A percentile compares a stretch with the other conserved stretches of the same genome.
phyloP scores from a whole-genome alignment of 179 eudicot species.

The Silene noctiflora region DNA sequence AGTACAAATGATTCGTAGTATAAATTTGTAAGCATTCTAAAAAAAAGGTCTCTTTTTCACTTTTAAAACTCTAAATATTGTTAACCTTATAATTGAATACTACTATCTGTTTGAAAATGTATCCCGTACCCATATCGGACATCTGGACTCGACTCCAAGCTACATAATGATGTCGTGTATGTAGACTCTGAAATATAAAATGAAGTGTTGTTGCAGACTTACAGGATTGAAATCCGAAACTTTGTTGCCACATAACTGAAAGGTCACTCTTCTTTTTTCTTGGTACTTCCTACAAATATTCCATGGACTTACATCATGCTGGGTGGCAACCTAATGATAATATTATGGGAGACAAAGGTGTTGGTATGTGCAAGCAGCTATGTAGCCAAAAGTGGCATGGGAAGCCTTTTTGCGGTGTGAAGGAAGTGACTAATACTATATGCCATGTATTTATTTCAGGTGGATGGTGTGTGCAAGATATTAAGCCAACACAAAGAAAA shows the following conservation, averaged over 20 bases:
- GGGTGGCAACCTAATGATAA: not conserved
- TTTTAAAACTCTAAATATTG: no score
- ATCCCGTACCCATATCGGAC: not conserved
- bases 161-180: not conserved
- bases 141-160: not conserved
- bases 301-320: not conserved
- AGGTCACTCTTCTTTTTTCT: not conserved
- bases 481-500: conserved; percentile 61
- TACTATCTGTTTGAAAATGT: not conserved
- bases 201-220: not conserved
- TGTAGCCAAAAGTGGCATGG: not conserved
- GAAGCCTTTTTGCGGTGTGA: not conserved
- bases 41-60: no score
- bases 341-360: not conserved
- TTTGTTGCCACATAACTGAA: not conserved
- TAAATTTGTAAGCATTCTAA: no score
- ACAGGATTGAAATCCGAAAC: not conserved
- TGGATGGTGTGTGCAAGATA: conserved; percentile 68
- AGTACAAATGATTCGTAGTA: no score
- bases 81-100: no score
- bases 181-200: not conserved
- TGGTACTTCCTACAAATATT: not conserved
- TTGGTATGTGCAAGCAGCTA: not conserved
- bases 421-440: not conserved
- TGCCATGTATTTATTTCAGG: conserved; percentile 39